Conservation (phyloP, 2,329 filamentous ascomycete species). For the Drechslerella stenobrocha region DNA sequence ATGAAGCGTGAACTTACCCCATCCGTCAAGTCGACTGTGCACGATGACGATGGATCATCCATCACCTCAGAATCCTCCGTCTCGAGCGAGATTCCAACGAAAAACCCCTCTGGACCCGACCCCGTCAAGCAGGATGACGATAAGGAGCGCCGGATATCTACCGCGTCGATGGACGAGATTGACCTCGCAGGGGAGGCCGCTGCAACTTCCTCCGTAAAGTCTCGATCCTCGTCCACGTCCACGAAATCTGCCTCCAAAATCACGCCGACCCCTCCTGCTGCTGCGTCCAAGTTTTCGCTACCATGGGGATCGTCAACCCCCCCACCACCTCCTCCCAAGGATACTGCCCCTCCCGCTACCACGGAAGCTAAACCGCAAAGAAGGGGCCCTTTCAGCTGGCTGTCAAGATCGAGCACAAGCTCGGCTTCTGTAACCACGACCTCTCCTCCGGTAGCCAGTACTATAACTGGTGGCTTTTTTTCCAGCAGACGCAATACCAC, state of each 20-base stretch:
- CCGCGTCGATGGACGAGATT: constrained; percentile 63
- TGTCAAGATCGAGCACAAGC: constrained; percentile 45
- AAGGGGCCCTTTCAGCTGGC: constrained; percentile 46
- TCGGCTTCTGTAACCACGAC: constrained; percentile 42
- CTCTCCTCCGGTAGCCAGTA: constrained; percentile 39
- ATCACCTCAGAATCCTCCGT: constrained; percentile 31
- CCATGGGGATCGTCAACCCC: constrained; percentile 47
- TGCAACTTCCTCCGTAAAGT: constrained; percentile 50
- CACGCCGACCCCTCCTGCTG: constrained; percentile 57
- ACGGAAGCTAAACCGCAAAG: constrained; percentile 43
- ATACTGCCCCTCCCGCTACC: constrained; percentile 53
- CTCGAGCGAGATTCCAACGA: constrained; percentile 36
- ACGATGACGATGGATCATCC: constrained; percentile 42
- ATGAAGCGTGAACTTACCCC: constrained; percentile 49
- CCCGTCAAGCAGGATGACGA: constrained; percentile 13
- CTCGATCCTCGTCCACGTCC: constrained; percentile 58
- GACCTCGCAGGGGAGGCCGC: constrained; percentile 52
- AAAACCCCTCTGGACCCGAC: constrained; percentile 18
- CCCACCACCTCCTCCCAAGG: constrained; percentile 39
- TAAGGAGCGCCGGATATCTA: constrained; percentile 56
- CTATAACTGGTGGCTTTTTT: constrained; percentile 53
- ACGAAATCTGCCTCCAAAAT: constrained; percentile 66
- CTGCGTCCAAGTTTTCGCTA: constrained; percentile 52
- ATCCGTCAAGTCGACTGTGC: constrained; percentile 43
- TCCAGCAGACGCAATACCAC: constrained; percentile 54